Conservation (phyloP, 2,329 filamentous ascomycete genomes). For the Arthroderma uncinatum region DNA sequence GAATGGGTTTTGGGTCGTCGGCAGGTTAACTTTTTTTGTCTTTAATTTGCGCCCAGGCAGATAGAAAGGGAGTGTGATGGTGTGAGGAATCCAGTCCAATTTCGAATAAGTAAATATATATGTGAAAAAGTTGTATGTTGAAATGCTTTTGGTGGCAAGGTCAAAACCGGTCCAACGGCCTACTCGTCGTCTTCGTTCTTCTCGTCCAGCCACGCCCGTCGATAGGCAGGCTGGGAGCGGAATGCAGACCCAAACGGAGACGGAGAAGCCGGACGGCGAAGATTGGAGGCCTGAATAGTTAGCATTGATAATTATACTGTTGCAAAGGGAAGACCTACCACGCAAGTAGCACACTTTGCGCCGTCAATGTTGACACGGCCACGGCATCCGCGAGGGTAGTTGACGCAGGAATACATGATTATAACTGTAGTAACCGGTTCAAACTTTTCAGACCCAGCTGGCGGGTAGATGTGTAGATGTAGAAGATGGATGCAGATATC, state of each 20-base stretch:
- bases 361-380: conserved; percentile 35
- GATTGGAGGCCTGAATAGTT: conserved; percentile 25
- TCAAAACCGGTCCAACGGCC: neutral
- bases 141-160: neutral
- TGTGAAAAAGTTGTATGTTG: neutral
- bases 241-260: conserved; percentile 28
- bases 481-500: too few species aligned
- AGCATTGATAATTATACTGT: conserved; percentile 15
- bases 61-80: neutral
- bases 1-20: neutral
- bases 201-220: conserved; percentile 11
- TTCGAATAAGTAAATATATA: neutral
- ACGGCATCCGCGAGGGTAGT: conserved; percentile 39
- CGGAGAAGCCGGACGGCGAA: conserved; percentile 29
- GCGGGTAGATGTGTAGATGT: neutral
- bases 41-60: neutral
- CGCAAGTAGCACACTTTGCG: conserved; percentile 36
- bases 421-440: too few species aligned
- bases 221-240: conserved; percentile 12
- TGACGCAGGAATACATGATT: conserved; percentile 39
- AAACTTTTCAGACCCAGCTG: too few species aligned
- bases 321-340: conserved; percentile 25
- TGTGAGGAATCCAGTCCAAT: conserved; percentile 12
- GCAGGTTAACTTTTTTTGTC: neutral
- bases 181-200: conserved; percentile 2